Percentiles rank a stretch among this genome's conserved stretches.
These are phyloP conservation scores for Butyriboletus appendiculatus DNA, from an alignment of 1,284 basidiomycete species.

Conservation along the genomic window DNA sequence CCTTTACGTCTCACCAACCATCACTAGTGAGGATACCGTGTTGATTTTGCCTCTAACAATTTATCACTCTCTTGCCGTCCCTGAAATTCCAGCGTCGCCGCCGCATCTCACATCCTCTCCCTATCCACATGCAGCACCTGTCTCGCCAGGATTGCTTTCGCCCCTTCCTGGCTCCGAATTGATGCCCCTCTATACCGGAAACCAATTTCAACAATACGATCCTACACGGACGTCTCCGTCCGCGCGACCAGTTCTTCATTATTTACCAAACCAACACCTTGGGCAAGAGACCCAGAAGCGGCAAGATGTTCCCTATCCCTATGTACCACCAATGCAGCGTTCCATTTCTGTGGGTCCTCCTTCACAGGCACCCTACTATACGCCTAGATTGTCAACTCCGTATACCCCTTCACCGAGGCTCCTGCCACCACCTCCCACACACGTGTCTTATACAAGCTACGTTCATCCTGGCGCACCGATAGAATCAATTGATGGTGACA, in stretches of 20 bases:
- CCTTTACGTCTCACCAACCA: constrained; percentile 14
- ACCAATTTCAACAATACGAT: constrained; percentile 11
- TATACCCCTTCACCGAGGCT: constrained; percentile 19
- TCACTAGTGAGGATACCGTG: constrained; percentile 63
- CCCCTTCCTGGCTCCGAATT: constrained; percentile 12
- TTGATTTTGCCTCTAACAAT: constrained; percentile 65
- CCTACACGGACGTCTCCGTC: constrained; percentile 5
- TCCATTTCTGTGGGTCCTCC: constrained; percentile 19
- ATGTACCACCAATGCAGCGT: constrained; percentile 16
- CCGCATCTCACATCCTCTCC: constrained; percentile 13
- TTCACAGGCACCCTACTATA: constrained; percentile 16
- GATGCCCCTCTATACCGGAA: constrained; percentile 11
- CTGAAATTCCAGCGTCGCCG: constrained; percentile 38
- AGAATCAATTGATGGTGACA: constrained; percentile 10
- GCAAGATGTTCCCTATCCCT: constrained; percentile 15
- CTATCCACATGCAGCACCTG: constrained; percentile 24
- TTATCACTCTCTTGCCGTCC: constrained; percentile 58
- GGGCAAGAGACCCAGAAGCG: constrained; percentile 17
- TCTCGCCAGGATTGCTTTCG: constrained; percentile 22
- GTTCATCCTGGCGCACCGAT: constrained; percentile 6
- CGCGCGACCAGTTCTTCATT: constrained; percentile 1
- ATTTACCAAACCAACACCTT: constrained; percentile 8
- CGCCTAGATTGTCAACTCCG: constrained; percentile 12
- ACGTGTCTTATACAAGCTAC: constrained; percentile 6
- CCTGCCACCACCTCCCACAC: constrained; percentile 16